Conservation (phyloP, 768 basidiomycete genomes). For the Kwoniella shandongensis region DNA sequence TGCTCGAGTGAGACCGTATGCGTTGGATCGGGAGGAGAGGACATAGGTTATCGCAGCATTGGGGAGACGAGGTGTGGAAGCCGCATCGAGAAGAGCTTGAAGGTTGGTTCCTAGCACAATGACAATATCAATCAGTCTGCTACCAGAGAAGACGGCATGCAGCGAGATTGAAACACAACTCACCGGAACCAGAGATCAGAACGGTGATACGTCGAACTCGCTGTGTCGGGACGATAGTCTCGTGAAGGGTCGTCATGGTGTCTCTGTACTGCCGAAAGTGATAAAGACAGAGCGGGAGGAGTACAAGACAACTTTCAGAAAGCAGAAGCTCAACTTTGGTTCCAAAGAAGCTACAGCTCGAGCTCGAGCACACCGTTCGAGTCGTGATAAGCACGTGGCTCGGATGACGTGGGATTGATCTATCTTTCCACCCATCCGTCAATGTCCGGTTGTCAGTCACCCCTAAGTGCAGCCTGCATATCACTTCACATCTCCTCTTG, state of each 20-base stretch:
- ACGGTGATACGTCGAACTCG: conserved; percentile 57
- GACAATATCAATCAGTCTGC: neutral
- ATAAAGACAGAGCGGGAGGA: neutral
- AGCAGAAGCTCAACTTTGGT: too few species aligned
- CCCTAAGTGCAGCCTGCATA: neutral
- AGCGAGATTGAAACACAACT: conserved; percentile 17
- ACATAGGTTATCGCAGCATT: conserved; percentile 73
- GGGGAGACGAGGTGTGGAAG: conserved; percentile 69
- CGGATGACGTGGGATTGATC: conserved; percentile 17
- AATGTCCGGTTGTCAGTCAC: neutral
- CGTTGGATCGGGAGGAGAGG: conserved; percentile 86
- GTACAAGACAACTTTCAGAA: too few species aligned
- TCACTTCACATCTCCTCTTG: too few species aligned
- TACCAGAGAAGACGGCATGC: conserved; percentile 1
- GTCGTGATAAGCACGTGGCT: conserved; percentile 19
- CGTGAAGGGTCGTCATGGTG: conserved; percentile 23
- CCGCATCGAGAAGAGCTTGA: conserved; percentile 89
- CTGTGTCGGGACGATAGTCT: conserved; percentile 16
- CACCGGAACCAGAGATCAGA: conserved; percentile 69
- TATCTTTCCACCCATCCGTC: too few species aligned
- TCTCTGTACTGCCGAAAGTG: too few species aligned
- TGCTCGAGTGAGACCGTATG: conserved; percentile 85
- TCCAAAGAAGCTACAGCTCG: too few species aligned
- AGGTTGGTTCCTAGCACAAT: conserved; percentile 79
- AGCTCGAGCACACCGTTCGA: too few species aligned